These are phyloP conservation scores for Botrytis sinoallii DNA, from an alignment of 2,329 filamentous ascomycete species.

Conservation along the genomic window DNA sequence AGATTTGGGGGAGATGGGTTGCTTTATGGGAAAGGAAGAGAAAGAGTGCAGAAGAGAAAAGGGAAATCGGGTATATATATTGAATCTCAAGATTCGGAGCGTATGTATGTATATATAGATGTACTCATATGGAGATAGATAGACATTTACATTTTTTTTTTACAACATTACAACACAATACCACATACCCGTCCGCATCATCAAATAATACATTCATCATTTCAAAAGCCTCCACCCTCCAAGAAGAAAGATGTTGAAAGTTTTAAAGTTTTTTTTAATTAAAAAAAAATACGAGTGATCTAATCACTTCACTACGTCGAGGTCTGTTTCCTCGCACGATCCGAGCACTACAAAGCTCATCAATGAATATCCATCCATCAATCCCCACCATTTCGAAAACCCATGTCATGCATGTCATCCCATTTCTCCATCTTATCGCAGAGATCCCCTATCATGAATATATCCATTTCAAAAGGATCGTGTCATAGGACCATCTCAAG, in stretches of 20 bases:
- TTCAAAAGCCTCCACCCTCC: neutral
- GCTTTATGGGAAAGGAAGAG: neutral
- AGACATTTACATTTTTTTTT: neutral
- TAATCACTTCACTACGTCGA: neutral
- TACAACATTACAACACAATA: neutral
- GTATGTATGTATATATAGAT: neutral
- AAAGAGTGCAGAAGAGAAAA: no score
- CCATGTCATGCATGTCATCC: neutral
- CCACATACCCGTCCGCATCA: neutral
- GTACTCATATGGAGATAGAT: neutral
- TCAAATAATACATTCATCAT: neutral
- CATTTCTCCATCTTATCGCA: slow-evolving; percentile 9
- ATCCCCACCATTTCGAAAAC: neutral
- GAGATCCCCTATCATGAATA: neutral
- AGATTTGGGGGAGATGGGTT: neutral
- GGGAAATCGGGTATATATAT: neutral
- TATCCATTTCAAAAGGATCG: neutral
- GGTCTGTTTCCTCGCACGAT: neutral
- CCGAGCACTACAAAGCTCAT: slow-evolving; percentile 5
- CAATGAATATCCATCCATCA: slow-evolving; percentile 3
- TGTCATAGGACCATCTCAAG: neutral
- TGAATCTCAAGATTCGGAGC: neutral
- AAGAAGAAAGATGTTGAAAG: slow-evolving; percentile 2
- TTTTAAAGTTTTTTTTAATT: slow-evolving; percentile 5
- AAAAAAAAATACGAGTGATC: neutral